Conservation (phyloP, 2,329 filamentous ascomycete species). For the Pseudogymnoascus sp. region DNA sequence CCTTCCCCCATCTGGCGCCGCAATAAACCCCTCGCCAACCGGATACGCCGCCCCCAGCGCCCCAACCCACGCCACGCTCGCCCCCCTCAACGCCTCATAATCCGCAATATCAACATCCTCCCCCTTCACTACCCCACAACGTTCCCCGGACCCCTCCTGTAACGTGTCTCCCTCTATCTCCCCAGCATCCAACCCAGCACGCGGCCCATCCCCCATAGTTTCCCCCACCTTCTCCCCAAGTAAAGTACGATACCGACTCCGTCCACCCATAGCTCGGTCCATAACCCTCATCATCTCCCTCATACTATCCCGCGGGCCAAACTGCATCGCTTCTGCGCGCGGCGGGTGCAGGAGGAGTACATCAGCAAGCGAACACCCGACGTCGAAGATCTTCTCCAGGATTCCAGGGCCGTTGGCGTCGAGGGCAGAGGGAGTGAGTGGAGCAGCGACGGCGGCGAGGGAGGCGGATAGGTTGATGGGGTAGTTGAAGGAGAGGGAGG, state of each 20-base stretch:
- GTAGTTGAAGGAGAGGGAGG: conserved; percentile 21
- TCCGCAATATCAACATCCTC: not conserved
- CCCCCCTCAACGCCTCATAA: not conserved
- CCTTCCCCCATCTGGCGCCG: not conserved
- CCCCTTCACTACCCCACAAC: not conserved
- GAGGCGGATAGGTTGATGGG: conserved; percentile 24
- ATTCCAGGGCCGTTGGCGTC: conserved; percentile 31
- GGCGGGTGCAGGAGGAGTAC: conserved; percentile 16
- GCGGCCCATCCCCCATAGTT: not conserved
- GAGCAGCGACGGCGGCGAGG: conserved; percentile 20
- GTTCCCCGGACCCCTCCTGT: too few species aligned
- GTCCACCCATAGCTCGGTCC: conserved; percentile 11
- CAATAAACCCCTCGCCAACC: not conserved
- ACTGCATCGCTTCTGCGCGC: conserved; percentile 10
- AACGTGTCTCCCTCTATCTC: not conserved
- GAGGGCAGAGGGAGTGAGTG: conserved; percentile 24
- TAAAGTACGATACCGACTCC: not conserved
- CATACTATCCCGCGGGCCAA: conserved; percentile 16
- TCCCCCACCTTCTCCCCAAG: not conserved
- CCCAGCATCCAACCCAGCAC: not conserved
- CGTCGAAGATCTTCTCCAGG: conserved; percentile 31
- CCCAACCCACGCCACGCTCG: not conserved
- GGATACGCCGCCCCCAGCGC: not conserved
- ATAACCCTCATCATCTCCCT: conserved; percentile 15
- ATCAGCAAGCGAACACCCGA: conserved; percentile 29